These are phyloP conservation scores for Cercospora citrullina DNA, from an alignment of 2,329 filamentous ascomycete genomes.

Conservation along the genomic window DNA sequence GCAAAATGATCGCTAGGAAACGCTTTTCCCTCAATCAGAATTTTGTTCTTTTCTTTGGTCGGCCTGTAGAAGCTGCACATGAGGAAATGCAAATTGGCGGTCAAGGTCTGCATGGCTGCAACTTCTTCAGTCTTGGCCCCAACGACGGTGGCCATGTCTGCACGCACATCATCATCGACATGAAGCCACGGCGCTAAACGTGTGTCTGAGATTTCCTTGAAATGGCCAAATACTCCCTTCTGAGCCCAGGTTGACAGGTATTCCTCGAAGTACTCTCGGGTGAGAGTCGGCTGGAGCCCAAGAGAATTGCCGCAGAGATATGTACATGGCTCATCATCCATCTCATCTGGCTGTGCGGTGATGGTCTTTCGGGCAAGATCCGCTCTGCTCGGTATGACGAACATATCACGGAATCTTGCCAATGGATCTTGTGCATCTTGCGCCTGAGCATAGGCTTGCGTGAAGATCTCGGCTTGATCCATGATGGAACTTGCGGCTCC, in stretches of 20 bases:
- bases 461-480: slow-evolving; percentile 19
- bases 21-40: slow-evolving; percentile 85
- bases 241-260: slow-evolving; percentile 83
- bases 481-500: slow-evolving; percentile 6
- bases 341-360: slow-evolving; percentile 28
- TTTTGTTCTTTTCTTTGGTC: slow-evolving; percentile 66
- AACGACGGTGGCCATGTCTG: slow-evolving; percentile 69
- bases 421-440: slow-evolving; percentile 44
- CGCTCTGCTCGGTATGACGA: slow-evolving; percentile 72
- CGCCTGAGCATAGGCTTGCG: slow-evolving; percentile 26
- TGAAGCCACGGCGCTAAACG: slow-evolving; percentile 72
- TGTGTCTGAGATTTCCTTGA: slow-evolving; percentile 66
- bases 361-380: slow-evolving; percentile 68
- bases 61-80: slow-evolving; percentile 84
- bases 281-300: slow-evolving; percentile 74
- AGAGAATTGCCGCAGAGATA: slow-evolving; percentile 92
- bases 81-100: slow-evolving; percentile 75
- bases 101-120: slow-evolving; percentile 85
- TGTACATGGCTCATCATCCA: slow-evolving; percentile 52
- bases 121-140: slow-evolving; percentile 73
- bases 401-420: slow-evolving; percentile 60
- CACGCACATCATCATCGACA: slow-evolving; percentile 72
- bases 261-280: slow-evolving; percentile 64
- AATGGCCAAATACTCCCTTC: slow-evolving; percentile 83
- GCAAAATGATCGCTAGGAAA: slow-evolving; percentile 74